These are phyloP conservation scores for Rhodotorula sp. DNA, from an alignment of 1,284 basidiomycete genomes.

Conservation along the genomic window DNA sequence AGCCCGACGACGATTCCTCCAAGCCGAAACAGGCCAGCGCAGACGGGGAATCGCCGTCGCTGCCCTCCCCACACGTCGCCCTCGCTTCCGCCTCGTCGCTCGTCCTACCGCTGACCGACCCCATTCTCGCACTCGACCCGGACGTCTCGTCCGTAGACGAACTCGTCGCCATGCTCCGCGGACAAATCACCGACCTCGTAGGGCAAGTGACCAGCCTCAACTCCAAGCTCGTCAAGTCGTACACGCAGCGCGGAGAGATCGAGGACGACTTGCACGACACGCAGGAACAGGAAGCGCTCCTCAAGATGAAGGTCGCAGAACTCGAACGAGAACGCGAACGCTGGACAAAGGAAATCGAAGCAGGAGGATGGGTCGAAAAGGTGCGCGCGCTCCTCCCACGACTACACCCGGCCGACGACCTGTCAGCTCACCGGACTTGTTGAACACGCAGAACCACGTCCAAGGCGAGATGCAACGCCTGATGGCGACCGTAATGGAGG, in stretches of 20 bases:
- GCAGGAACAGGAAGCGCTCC: conserved; percentile 19
- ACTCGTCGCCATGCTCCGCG: conserved; percentile 72
- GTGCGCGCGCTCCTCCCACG: conserved; percentile 14
- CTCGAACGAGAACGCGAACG: conserved; percentile 57
- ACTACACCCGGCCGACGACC: too few species aligned
- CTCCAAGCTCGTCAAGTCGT: conserved; percentile 83
- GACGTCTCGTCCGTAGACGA: conserved; percentile 8
- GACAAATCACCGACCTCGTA: conserved; percentile 79
- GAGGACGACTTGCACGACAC: conserved; percentile 81
- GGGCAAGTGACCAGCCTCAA: conserved; percentile 89
- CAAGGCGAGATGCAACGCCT: conserved; percentile 86
- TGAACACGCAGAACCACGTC: conserved; percentile 67
- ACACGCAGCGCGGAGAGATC: conserved; percentile 86
- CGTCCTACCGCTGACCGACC: not conserved
- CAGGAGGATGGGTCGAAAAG: conserved; percentile 82
- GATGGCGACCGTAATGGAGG: conserved; percentile 91
- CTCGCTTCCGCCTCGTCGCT: conserved; percentile 21
- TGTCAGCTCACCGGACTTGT: not conserved
- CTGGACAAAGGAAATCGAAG: conserved; percentile 53
- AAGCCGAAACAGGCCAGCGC: not conserved
- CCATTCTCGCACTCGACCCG: not conserved
- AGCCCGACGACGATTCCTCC: not conserved
- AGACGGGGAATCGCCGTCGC: not conserved
- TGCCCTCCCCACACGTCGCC: conserved; percentile 1
- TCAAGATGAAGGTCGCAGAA: conserved; percentile 60